phyloP scores from a whole-genome alignment of 495 filamentous ascomycete species.

The Daldinia decipiens region DNA sequence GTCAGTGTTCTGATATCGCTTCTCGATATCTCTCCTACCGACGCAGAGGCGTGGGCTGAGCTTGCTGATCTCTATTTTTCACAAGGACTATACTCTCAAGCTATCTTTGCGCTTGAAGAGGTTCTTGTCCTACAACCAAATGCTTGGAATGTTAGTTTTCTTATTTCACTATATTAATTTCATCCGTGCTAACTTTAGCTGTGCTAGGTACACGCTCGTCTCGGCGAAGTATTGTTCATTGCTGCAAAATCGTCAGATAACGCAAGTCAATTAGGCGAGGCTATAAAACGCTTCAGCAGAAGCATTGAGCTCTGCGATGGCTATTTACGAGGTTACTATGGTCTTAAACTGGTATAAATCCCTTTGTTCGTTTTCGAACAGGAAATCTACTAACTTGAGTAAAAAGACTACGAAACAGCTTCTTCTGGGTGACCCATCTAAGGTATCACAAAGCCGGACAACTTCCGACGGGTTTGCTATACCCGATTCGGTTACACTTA shows the following conservation, averaged over 20 bases:
- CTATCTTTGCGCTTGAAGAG: conserved; percentile 90
- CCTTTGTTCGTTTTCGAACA: not conserved
- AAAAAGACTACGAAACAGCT: conserved; percentile 54
- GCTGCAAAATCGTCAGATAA: conserved; percentile 63
- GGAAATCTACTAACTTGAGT: conserved; percentile 25
- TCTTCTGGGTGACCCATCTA: conserved; percentile 51
- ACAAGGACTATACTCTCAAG: conserved; percentile 80
- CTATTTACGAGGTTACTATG: conserved; percentile 92
- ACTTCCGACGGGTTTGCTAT: conserved; percentile 55
- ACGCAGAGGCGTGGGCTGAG: conserved; percentile 95
- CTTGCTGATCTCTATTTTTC: conserved; percentile 83
- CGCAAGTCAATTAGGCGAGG: conserved; percentile 68
- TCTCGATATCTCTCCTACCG: conserved; percentile 84
- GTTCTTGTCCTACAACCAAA: conserved; percentile 88
- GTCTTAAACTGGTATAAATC: conserved; percentile 77
- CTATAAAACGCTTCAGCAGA: conserved; percentile 83
- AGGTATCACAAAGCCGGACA: conserved; percentile 44
- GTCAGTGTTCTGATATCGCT: conserved; percentile 76
- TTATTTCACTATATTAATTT: conserved; percentile 11
- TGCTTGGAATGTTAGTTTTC: conserved; percentile 85
- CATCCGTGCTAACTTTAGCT: conserved; percentile 37
- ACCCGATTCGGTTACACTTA: conserved; percentile 64
- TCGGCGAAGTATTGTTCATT: conserved; percentile 85
- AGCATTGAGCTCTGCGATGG: conserved; percentile 93
- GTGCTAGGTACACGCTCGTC: conserved; percentile 80